Conservation (phyloP, 2,329 filamentous ascomycete genomes). For the Magnaporthiopsis incrustans region DNA sequence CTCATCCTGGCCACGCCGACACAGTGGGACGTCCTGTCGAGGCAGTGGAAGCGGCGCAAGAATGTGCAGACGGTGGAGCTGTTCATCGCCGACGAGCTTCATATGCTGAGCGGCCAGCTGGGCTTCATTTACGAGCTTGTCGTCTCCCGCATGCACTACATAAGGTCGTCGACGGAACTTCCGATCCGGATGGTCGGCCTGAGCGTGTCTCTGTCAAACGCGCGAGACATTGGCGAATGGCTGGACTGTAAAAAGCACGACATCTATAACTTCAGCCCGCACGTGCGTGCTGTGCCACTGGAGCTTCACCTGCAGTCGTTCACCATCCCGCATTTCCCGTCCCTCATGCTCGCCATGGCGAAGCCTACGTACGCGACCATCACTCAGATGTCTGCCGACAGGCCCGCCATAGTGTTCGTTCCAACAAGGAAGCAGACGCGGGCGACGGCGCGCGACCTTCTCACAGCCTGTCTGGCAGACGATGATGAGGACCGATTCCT, state of each 20-base stretch:
- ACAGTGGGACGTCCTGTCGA: slow-evolving; percentile 93
- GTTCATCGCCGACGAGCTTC: slow-evolving; percentile 91
- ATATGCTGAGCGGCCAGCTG: slow-evolving; percentile 77
- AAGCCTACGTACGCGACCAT: slow-evolving; percentile 88
- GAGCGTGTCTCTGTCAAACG: slow-evolving; percentile 87
- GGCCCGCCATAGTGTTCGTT: slow-evolving; percentile 87
- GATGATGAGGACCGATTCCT: slow-evolving; percentile 93
- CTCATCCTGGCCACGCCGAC: slow-evolving; percentile 84
- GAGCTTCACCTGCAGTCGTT: slow-evolving; percentile 95
- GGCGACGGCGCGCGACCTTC: slow-evolving; percentile 74
- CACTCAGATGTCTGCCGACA: slow-evolving; percentile 77
- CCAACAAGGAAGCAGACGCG: slow-evolving; percentile 90
- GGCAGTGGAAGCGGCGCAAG: slow-evolving; percentile 94
- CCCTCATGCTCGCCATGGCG: slow-evolving; percentile 96
- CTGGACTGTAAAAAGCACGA: slow-evolving; percentile 96
- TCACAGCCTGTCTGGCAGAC: slow-evolving; percentile 80
- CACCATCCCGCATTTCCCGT: slow-evolving; percentile 92
- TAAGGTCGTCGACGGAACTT: slow-evolving; percentile 78
- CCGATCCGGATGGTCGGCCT: slow-evolving; percentile 82
- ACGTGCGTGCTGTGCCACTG: slow-evolving; percentile 78
- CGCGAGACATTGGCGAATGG: slow-evolving; percentile 93
- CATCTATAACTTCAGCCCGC: slow-evolving; percentile 96
- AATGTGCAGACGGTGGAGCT: slow-evolving; percentile 85
- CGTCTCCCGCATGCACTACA: slow-evolving; percentile 96
- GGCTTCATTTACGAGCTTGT: slow-evolving; percentile 94